A percentile compares a stretch with the other conserved stretches of the same genome.
Evolutionary conservation across 1,284 basidiomycete species (phyloP).

Genomic region (Trametes pubescens): DNA sequence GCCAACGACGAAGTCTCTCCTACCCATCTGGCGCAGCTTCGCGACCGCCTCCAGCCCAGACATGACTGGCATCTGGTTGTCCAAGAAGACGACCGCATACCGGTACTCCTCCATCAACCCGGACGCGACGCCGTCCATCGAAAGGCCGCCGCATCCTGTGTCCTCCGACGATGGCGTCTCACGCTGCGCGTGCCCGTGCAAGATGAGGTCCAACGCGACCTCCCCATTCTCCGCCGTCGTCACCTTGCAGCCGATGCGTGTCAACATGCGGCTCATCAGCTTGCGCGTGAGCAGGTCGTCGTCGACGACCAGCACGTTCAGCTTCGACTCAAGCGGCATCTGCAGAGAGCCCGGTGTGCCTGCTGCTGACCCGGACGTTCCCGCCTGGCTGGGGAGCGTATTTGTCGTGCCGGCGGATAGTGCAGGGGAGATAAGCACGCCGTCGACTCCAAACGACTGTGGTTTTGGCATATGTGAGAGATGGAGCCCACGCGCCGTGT

Average conservation of each 20-base stretch:
- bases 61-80: slow-evolving; percentile 90
- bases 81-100: slow-evolving; percentile 82
- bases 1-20: slow-evolving; percentile 81
- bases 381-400: slow-evolving; percentile 20
- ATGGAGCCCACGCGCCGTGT: slow-evolving; percentile 30
- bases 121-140: slow-evolving; percentile 27
- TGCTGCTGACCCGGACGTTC: slow-evolving; percentile 12
- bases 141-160: slow-evolving; percentile 37
- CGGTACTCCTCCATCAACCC: slow-evolving; percentile 40
- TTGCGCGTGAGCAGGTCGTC: slow-evolving; percentile 83
- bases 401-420: slow-evolving; percentile 25
- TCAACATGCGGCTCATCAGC: slow-evolving; percentile 84
- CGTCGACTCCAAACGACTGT: slow-evolving; percentile 34
- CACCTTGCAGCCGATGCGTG: slow-evolving; percentile 81
- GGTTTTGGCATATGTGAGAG: slow-evolving; percentile 37
- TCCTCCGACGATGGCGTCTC: slow-evolving; percentile 45
- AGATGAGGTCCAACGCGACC: slow-evolving; percentile 79
- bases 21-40: slow-evolving; percentile 70
- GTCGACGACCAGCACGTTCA: slow-evolving; percentile 79
- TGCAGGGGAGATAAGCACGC: slow-evolving; percentile 32
- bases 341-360: slow-evolving; percentile 12
- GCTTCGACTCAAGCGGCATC: slow-evolving; percentile 49
- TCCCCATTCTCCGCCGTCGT: slow-evolving; percentile 89
- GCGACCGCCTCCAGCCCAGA: slow-evolving; percentile 78
- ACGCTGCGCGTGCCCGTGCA: slow-evolving; percentile 44